Conservation (phyloP, 371 early-diverging fungal genomes). For the Smittium culicis region DNA sequence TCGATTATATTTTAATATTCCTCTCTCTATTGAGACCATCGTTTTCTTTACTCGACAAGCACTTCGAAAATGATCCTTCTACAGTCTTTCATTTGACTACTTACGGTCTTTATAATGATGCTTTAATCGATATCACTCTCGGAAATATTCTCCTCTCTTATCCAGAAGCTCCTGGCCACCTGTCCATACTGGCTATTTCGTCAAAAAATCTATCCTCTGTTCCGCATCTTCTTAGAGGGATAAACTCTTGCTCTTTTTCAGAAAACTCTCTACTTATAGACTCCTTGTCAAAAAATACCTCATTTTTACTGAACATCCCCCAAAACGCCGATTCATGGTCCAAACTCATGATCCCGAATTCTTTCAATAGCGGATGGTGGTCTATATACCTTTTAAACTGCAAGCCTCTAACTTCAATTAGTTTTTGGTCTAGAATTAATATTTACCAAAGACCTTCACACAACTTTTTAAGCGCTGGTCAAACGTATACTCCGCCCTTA, state of each 20-base stretch:
- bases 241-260: not conserved
- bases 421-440: slow-evolving; percentile 9
- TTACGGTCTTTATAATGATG: not conserved
- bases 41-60: not conserved
- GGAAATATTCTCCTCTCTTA: slow-evolving; percentile 2
- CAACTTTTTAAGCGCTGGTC: slow-evolving; percentile 10
- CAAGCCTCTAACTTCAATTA: not conserved
- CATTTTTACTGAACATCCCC: not conserved
- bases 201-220: not conserved
- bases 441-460: slow-evolving; percentile 3
- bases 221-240: not conserved
- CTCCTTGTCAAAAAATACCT: not conserved
- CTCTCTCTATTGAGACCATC: not conserved
- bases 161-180: not conserved
- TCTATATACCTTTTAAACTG: slow-evolving; percentile 8
- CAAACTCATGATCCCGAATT: not conserved
- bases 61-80: not conserved
- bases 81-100: slow-evolving; percentile 1
- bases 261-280: not conserved
- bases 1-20: too few relatives aligned
- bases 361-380: slow-evolving; percentile 3
- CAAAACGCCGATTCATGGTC: not conserved
- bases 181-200: not conserved
- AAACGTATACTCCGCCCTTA: not conserved
- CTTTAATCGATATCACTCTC: not conserved